phyloP scores from a whole-genome alignment of 2,329 filamentous ascomycete genomes.

The Trichoderma arundinaceum region DNA sequence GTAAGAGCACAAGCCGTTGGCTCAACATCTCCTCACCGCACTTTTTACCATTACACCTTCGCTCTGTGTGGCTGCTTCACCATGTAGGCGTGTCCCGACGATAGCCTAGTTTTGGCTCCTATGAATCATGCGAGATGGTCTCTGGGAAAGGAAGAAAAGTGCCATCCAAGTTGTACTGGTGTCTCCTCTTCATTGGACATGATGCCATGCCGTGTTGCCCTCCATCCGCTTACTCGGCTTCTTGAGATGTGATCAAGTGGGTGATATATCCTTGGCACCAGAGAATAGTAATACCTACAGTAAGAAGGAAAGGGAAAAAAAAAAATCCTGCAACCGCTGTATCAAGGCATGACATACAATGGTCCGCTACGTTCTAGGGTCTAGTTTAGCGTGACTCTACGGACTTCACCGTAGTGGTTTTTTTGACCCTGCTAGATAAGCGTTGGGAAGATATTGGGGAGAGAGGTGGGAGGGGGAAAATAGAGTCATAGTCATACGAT shows the following conservation, averaged over 20 bases:
- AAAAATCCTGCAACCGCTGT: background rate
- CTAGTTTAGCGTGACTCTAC: conserved; percentile 3
- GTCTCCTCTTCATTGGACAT: conserved; percentile 7
- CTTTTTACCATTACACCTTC: conserved; percentile 17
- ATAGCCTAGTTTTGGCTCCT: conserved; percentile 33
- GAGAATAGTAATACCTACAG: background rate
- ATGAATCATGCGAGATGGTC: conserved; percentile 32
- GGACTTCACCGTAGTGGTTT: conserved; percentile 3
- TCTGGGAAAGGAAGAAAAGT: background rate
- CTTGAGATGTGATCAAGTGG: conserved; percentile 22
- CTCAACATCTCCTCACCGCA: conserved; percentile 33
- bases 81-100: conserved; percentile 30
- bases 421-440: background rate
- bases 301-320: background rate
- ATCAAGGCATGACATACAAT: conserved; percentile 6
- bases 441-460: background rate
- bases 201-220: conserved; percentile 25
- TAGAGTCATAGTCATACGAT: conserved; percentile 13
- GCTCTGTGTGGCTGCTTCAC: conserved; percentile 6
- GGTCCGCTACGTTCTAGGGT: conserved; percentile 2
- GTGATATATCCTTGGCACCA: conserved; percentile 1
- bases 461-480: background rate
- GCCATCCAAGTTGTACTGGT: conserved; percentile 4
- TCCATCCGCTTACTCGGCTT: conserved; percentile 21
- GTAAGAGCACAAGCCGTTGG: conserved; percentile 15